Evolutionary conservation across 306 rosid genomes (phyloP), one percentile per base, ranked within the genome.

Genomic region (Benincasa hispida): DNA sequence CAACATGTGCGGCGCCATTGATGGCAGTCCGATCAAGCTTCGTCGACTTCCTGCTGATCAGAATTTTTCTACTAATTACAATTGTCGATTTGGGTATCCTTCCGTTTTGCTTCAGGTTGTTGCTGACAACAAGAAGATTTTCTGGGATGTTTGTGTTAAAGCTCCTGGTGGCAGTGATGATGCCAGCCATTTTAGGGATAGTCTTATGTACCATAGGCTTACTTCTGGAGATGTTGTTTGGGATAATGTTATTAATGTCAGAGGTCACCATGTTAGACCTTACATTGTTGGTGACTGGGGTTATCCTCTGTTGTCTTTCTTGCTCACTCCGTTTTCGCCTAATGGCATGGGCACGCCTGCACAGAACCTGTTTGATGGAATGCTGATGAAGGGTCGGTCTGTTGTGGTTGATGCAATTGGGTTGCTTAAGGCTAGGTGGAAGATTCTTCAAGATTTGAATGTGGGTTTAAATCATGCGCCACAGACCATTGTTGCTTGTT

Each of bases 101-200:
- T 82, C 93, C 0, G 86, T 94, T n/a, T 88, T 85, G n/a, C 96
- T 94, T 32, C 92, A 91, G 87, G 95, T 94, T 6, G 91, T 94
- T 10, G 90, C 96, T 1, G 95, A 94, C 74, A 96, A 91, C 75
- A 90, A 90, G 84, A 91, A 87, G 53, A 89, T 94, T 72, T 91
- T 92, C 82, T 94, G 97, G 99, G 99, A 94, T 37, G 96, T 94
- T 14, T 94, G 99, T 32, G 96, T 94, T 1, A 94, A 89, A 65
- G 97, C 92, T 0, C 93, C 90, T 0, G 99, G 97, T 9, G 96
- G 90, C 5, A 85, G 91, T 0, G 93, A 92, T 25, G 93, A 92
- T 55, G 90, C 96, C 1, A 61, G 89, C 2, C 97, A 94, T 83
- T 90, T 91, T 22, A 83, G 97, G 75, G 96, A 91, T 15, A 94